A percentile compares a stretch with the other conserved stretches of the same genome.
phyloP scores from a whole-genome alignment of 2,329 filamentous ascomycete species.

The Alternaria brassicae region DNA sequence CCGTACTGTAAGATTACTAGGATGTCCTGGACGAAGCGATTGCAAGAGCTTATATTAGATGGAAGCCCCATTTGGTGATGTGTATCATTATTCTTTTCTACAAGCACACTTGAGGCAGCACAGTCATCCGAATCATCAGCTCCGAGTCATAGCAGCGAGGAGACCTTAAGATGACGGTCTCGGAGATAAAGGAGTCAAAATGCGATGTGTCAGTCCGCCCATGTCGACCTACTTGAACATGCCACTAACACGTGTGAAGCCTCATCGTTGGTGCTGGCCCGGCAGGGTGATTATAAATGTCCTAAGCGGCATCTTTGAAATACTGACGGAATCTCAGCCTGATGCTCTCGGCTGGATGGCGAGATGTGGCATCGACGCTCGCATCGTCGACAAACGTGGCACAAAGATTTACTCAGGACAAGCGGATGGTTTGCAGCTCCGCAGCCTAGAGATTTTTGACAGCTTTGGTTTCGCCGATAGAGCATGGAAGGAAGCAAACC shows the following conservation, averaged over 20 bases:
- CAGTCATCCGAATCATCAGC: background rate
- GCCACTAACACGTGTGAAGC: constrained; percentile 21
- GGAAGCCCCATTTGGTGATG: background rate
- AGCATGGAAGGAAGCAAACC: constrained; percentile 71
- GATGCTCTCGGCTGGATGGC: constrained; percentile 55
- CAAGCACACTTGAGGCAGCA: background rate
- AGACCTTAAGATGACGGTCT: constrained; percentile 34
- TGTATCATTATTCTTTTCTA: background rate
- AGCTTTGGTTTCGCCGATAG: constrained; percentile 71
- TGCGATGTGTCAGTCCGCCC: constrained; percentile 45
- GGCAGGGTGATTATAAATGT: constrained; percentile 20
- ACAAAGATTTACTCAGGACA: constrained; percentile 53
- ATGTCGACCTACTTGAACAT: background rate
- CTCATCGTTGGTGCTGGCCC: constrained; percentile 52
- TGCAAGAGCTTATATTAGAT: constrained; percentile 5
- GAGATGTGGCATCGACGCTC: constrained; percentile 49
- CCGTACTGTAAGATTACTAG: constrained; percentile 18
- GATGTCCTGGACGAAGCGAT: background rate
- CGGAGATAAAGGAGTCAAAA: constrained; percentile 35
- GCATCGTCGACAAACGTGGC: constrained; percentile 53
- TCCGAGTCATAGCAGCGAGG: background rate
- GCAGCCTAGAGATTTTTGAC: constrained; percentile 59
- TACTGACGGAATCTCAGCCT: constrained; percentile 25
- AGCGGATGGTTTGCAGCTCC: constrained; percentile 53
- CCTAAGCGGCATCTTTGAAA: background rate